Evolutionary conservation across 2,329 filamentous ascomycete genomes (phyloP).

Genomic region (Ceratocystis colombiana): DNA sequence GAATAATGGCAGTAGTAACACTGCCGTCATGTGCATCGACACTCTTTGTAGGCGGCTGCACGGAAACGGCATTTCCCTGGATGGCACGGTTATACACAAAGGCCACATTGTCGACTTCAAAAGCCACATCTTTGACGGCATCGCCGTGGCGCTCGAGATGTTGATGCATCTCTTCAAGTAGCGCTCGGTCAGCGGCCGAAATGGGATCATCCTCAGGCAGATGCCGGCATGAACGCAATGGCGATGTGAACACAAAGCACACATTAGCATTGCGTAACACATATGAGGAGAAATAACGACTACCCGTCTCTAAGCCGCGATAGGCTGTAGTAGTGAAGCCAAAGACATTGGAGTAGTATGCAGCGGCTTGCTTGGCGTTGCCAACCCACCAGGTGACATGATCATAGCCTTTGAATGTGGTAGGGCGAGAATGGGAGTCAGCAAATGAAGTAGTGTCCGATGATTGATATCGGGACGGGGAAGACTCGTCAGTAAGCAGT

Average conservation of each 20-base stretch:
- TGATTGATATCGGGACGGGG: neutral
- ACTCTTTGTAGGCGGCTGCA: slow-evolving; percentile 48
- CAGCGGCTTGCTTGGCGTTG: slow-evolving; percentile 89
- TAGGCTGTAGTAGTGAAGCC: slow-evolving; percentile 78
- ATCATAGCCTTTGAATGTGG: slow-evolving; percentile 72
- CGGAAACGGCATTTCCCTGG: slow-evolving; percentile 49
- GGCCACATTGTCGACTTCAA: slow-evolving; percentile 82
- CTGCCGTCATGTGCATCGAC: slow-evolving; percentile 53
- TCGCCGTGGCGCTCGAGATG: slow-evolving; percentile 85
- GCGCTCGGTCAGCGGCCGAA: slow-evolving; percentile 49
- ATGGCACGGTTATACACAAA: slow-evolving; percentile 69
- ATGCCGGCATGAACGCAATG: slow-evolving; percentile 53
- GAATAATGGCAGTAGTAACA: slow-evolving; percentile 67
- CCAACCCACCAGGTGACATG: slow-evolving; percentile 94
- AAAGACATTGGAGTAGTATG: slow-evolving; percentile 79
- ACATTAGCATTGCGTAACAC: slow-evolving; percentile 68
- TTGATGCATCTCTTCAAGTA: slow-evolving; percentile 64
- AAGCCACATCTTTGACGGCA: slow-evolving; percentile 88
- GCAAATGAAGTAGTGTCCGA: slow-evolving; percentile 40
- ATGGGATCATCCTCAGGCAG: slow-evolving; percentile 52
- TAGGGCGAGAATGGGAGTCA: slow-evolving; percentile 39
- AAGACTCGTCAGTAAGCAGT: slow-evolving; percentile 39
- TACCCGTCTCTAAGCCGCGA: slow-evolving; percentile 78
- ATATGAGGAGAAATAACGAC: slow-evolving; percentile 69
- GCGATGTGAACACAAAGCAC: slow-evolving; percentile 75